A percentile compares a stretch with the other conserved stretches of the same genome.
phyloP scores from a whole-genome alignment of 179 eudicot genomes.

The Vitellaria paradoxa region DNA sequence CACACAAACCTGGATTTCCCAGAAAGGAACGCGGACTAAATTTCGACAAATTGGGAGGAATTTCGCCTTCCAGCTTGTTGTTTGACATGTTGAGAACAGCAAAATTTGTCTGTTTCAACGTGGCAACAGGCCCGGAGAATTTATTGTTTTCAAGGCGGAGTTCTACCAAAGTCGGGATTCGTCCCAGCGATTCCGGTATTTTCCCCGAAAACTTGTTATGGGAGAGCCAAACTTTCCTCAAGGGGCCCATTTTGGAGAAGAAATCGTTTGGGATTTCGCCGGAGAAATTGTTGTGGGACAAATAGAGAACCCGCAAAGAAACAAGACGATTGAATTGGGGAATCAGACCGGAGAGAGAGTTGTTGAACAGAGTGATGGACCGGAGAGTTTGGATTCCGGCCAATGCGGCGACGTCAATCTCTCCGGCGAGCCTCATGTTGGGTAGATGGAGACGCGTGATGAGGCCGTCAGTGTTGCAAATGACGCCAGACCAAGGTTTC shows the following conservation, averaged over 20 bases:
- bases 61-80: conserved; percentile 55
- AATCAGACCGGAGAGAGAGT: conserved; percentile 50
- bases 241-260: conserved; percentile 32
- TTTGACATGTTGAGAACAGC: conserved; percentile 41
- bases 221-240: conserved; percentile 52
- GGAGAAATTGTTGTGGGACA: conserved; percentile 48
- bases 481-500: conserved; percentile 38
- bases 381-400: conserved; percentile 26
- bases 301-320: conserved; percentile 41
- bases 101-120: conserved; percentile 35
- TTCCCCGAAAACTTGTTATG: conserved; percentile 57
- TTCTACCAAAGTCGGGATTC: conserved; percentile 12
- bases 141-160: conserved; percentile 49
- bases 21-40: conserved; percentile 34
- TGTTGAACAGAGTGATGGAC: conserved; percentile 40
- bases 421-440: conserved; percentile 39
- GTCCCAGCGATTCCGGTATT: conserved; percentile 43
- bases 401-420: conserved; percentile 35
- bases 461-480: conserved; percentile 21
- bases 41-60: conserved; percentile 42
- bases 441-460: conserved; percentile 37
- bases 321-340: conserved; percentile 46
- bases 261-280: conserved; percentile 58
- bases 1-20: conserved; percentile 64
- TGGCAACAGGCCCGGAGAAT: conserved; percentile 57